A percentile compares a stretch with the other conserved stretches of the same genome.
Conservation (phyloP, 208 protist genomes). For the Trypanosoma scelopori region DNA sequence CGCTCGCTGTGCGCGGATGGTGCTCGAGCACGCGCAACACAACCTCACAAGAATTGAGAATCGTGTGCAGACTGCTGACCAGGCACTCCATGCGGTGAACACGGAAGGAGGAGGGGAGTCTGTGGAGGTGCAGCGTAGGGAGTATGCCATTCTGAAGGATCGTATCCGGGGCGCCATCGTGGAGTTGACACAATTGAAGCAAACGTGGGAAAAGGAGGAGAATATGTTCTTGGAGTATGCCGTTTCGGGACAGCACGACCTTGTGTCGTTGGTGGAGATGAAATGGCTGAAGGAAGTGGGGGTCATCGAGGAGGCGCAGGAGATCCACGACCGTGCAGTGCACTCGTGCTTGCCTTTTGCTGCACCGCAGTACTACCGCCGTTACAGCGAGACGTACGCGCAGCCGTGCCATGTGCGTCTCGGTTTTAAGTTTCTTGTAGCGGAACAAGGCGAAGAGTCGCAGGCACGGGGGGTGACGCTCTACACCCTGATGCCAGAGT, state of each 20-base stretch:
- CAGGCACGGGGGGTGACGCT: conserved; percentile 8
- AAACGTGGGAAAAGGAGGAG: conserved; percentile 67
- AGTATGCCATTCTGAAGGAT: conserved; percentile 64
- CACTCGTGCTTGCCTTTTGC: conserved; percentile 78
- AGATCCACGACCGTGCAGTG: conserved; percentile 60
- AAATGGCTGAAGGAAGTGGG: conserved; percentile 71
- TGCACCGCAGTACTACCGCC: conserved; percentile 84
- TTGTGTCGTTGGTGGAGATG: conserved; percentile 49
- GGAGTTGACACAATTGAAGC: conserved; percentile 41
- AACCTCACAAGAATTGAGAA: conserved; percentile 49
- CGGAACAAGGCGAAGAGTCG: conserved; percentile 3
- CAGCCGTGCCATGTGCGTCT: conserved; percentile 82
- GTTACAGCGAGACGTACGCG: conserved; percentile 77
- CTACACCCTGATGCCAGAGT: conserved; percentile 66
- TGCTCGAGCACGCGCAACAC: conserved; percentile 71
- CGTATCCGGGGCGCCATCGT: conserved; percentile 43
- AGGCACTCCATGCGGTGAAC: conserved; percentile 33
- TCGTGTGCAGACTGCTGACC: conserved; percentile 56
- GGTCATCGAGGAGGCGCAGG: conserved; percentile 66
- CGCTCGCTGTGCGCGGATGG: conserved; percentile 57
- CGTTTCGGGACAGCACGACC: conserved; percentile 41
- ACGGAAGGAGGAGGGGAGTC: conserved; percentile 2
- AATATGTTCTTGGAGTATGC: conserved; percentile 49
- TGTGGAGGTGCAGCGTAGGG: conserved; percentile 47
- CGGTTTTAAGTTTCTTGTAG: conserved; percentile 66